phyloP scores from a whole-genome alignment of 2,329 filamentous ascomycete genomes.

The Talaromyces sp. region DNA sequence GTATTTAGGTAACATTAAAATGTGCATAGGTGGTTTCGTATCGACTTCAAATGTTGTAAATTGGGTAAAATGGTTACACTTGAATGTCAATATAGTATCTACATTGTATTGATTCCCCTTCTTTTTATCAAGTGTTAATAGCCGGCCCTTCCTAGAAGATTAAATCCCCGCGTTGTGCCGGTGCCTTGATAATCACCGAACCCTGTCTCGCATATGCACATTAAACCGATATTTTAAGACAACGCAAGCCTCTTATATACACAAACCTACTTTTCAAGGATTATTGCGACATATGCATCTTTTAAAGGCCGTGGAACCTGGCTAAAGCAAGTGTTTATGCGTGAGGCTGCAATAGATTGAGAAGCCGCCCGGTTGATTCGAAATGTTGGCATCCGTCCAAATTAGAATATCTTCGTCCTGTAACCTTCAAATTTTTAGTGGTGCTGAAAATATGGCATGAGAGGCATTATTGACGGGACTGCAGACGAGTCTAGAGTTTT shows the following conservation, averaged over 20 bases:
- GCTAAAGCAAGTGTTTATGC: background rate
- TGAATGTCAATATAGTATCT: background rate
- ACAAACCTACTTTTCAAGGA: background rate
- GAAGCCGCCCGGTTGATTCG: background rate
- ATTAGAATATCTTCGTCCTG: background rate
- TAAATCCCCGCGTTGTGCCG: background rate
- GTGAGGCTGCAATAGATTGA: background rate
- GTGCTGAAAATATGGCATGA: background rate
- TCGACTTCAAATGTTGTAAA: background rate
- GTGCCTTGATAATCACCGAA: no score
- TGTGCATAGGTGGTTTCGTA: no score
- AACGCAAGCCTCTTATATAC: background rate
- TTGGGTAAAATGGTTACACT: background rate
- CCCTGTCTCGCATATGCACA: background rate
- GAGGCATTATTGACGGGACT: background rate
- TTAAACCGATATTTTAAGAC: background rate
- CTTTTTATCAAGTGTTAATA: background rate
- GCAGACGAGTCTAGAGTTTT: background rate
- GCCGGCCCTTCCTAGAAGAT: background rate
- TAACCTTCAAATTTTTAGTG: background rate
- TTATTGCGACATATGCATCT: background rate
- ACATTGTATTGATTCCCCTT: background rate
- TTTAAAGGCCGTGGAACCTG: background rate
- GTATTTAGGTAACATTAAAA: no score
- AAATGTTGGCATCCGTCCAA: background rate